Evolutionary conservation across 371 early-diverging fungal species (phyloP).

Genomic region (Mortierella polycephala): DNA sequence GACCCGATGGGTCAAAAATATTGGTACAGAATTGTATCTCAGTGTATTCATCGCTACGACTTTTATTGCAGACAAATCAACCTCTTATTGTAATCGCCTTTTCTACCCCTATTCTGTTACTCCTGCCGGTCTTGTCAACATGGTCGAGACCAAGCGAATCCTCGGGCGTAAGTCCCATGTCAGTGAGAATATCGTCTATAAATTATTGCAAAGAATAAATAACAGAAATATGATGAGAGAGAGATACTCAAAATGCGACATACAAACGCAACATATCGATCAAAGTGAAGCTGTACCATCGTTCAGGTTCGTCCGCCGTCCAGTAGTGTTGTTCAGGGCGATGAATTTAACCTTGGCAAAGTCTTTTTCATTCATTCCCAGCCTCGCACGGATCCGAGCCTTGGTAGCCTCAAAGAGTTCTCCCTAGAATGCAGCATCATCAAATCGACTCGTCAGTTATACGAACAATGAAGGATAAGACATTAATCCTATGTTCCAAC

Average conservation of each 20-base stretch:
- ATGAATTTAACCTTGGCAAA: constrained; percentile 80
- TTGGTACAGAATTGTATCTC: too few species aligned
- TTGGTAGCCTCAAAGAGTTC: constrained; percentile 78
- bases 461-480: not conserved
- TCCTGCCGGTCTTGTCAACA: constrained; percentile 71
- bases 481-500: not conserved
- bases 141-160: constrained; percentile 85
- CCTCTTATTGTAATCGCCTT: constrained; percentile 76
- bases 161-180: constrained; percentile 57
- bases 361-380: constrained; percentile 89
- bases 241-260: too few species aligned
- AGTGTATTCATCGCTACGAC: too few species aligned
- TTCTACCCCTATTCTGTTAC: constrained; percentile 64
- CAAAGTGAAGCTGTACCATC: constrained; percentile 23
- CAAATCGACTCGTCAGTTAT: too few species aligned
- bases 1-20: too few species aligned
- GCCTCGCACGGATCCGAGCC: constrained; percentile 73
- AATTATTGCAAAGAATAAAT: not conserved
- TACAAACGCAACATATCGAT: too few species aligned
- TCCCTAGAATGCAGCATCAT: constrained; percentile 51
- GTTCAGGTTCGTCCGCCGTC: constrained; percentile 23
- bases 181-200: constrained; percentile 63
- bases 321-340: constrained; percentile 31
- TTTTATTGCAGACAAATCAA: too few species aligned
- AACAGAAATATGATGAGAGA: not conserved